phyloP scores from a whole-genome alignment of 305 asterid genomes.

The Fraxinus baroniana region DNA sequence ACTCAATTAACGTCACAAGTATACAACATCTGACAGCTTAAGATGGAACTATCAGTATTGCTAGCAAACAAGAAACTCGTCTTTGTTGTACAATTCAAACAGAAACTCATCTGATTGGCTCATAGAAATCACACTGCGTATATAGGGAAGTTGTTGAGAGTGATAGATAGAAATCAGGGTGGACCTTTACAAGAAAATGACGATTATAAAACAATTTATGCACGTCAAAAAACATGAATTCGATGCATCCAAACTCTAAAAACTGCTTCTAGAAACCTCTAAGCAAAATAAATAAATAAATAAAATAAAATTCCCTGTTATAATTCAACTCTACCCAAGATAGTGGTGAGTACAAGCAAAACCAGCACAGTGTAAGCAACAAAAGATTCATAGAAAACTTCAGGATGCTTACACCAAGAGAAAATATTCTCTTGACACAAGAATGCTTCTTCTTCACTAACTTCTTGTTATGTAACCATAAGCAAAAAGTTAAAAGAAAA shows the following conservation, averaged over 20 bases:
- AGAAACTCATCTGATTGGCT: background rate
- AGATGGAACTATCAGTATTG: background rate
- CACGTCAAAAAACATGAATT: background rate
- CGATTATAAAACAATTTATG: background rate
- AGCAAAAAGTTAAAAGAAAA: background rate
- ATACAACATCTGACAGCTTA: background rate
- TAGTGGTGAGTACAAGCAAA: background rate
- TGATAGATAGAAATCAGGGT: background rate
- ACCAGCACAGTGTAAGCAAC: background rate
- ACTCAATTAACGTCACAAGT: slow-evolving; percentile 8
- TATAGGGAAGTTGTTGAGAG: background rate
- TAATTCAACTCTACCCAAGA: slow-evolving; percentile 3
- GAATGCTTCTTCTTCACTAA: background rate
- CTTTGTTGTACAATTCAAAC: background rate
- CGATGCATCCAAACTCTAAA: background rate
- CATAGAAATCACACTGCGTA: background rate
- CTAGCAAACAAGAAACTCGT: background rate
- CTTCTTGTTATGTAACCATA: slow-evolving; percentile 7
- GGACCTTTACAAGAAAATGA: background rate
- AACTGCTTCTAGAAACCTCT: background rate
- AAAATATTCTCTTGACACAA: background rate
- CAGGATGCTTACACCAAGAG: slow-evolving; percentile 12
- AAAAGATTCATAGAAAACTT: background rate
- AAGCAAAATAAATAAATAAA: background rate
- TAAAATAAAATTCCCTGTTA: background rate